Evolutionary conservation across 192 early-diverging fungal species (phyloP), one percentile per base, ranked within the genome.

Genomic region (Entomortierella parvispora): DNA sequence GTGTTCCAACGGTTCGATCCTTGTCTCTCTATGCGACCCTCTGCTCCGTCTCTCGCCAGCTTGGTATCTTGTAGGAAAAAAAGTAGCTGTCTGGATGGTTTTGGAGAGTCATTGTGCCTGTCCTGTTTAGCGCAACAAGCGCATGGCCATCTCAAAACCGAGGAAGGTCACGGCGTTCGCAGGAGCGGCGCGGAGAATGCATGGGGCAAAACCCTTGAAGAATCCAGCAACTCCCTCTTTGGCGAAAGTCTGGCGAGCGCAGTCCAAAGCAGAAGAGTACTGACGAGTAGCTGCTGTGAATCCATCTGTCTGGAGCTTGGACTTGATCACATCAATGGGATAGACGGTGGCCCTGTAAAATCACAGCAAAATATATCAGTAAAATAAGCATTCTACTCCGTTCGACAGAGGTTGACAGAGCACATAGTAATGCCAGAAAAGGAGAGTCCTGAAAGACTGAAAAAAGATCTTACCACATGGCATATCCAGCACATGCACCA

Each of bases 111-210:
- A 25, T 8, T 31, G 4, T 17, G 15, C 14, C 8, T 6, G 4
- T 18, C n/a, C 28, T 23, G 26, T 66, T 68, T 77, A 77, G 18
- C 74, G 58, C 74, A 77, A 64, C 22, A 77, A 20, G 58, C 83
- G 82, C 83, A 86, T 88, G 46, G 87, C 84, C 44, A 83, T 63
- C 70, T 88, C 87, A 37, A 86, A 86, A 40, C 95, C 96, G 26
- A 96, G 84, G 87, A 99, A 99, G 12, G 96, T 97, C 20, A 88
- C 91, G 10, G 94, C 97, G 62, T 97, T 99, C 46, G 90, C 93
- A 17, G 97, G 97, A 17, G 93, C 97, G 29, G 97, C 96, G 70
- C 97, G 86, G 37, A 96, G 85, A 69, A 99, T 91, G 70, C 94
- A 94, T 20, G 94, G 86, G 2, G 87, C 86, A 76, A 95, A 86